These are phyloP conservation scores for Rhynchosporium graminicola DNA, from an alignment of 2,329 filamentous ascomycete species.

Conservation along the genomic window DNA sequence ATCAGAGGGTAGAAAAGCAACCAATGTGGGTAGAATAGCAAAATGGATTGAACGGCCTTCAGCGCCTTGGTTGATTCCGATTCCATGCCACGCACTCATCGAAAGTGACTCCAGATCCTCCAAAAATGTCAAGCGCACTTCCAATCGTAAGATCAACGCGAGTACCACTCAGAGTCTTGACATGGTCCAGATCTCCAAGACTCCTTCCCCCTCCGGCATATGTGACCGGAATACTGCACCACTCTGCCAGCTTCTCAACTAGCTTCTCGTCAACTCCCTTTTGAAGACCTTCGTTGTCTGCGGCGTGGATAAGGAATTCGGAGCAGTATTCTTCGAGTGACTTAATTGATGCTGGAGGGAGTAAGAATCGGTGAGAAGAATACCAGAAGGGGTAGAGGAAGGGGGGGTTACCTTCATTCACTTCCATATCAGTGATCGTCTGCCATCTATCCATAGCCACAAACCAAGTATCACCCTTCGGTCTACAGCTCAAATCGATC, in stretches of 20 bases:
- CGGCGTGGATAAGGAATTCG: constrained; percentile 95
- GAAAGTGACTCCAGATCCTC: constrained; percentile 81
- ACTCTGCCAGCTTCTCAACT: constrained; percentile 73
- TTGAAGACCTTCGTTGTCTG: constrained; percentile 94
- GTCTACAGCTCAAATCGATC: constrained; percentile 90
- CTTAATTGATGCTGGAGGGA: constrained; percentile 69
- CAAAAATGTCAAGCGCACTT: constrained; percentile 94
- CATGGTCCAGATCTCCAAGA: constrained; percentile 78
- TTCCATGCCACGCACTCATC: constrained; percentile 93
- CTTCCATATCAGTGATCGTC: constrained; percentile 93
- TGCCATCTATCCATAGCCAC: constrained; percentile 99
- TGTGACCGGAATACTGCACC: constrained; percentile 91
- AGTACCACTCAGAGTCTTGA: constrained; percentile 75
- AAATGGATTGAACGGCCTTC: too few species aligned
- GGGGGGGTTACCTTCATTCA: constrained; percentile 69
- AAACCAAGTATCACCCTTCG: constrained; percentile 75
- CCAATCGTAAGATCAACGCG: constrained; percentile 94
- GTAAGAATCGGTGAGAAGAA: constrained; percentile 19
- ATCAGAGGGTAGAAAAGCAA: too few species aligned
- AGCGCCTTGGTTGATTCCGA: constrained; percentile 43
- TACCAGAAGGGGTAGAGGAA: not conserved
- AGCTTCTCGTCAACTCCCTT: constrained; percentile 86
- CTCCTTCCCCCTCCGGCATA: constrained; percentile 92
- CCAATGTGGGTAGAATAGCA: too few species aligned
- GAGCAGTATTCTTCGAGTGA: constrained; percentile 87